These are phyloP conservation scores for Arthrocladium fulminans DNA, from an alignment of 2,329 filamentous ascomycete species.

Conservation along the genomic window DNA sequence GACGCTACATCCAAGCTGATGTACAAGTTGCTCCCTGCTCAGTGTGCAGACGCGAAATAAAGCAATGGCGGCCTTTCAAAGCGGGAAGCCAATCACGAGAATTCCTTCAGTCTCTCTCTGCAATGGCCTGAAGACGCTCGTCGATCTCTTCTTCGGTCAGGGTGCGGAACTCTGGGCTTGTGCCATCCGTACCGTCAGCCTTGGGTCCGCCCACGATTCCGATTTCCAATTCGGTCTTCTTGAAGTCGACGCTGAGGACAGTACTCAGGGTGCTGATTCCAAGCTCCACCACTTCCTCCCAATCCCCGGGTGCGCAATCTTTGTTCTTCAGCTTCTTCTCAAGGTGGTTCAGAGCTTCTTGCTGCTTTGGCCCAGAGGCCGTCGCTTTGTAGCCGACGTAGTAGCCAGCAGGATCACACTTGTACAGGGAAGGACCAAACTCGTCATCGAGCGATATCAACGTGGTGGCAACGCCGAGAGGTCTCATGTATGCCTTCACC, in stretches of 20 bases:
- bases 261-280: constrained; percentile 93
- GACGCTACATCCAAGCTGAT: background rate
- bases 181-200: constrained; percentile 72
- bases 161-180: constrained; percentile 69
- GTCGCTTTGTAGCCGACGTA: constrained; percentile 98
- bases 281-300: constrained; percentile 96
- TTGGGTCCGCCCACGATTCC: constrained; percentile 88
- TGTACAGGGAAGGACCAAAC: constrained; percentile 89
- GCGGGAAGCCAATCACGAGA: background rate
- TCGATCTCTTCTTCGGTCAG: constrained; percentile 98
- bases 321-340: constrained; percentile 99
- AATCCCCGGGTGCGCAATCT: constrained; percentile 80
- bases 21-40: background rate
- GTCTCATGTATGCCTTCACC: constrained; percentile 84
- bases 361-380: constrained; percentile 92
- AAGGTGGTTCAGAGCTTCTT: constrained; percentile 94
- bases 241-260: constrained; percentile 97
- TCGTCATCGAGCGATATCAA: constrained; percentile 91
- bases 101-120: constrained; percentile 74
- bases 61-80: background rate
- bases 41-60: background rate
- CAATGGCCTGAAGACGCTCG: constrained; percentile 93
- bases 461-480: constrained; percentile 89
- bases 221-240: constrained; percentile 97
- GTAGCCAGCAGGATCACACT: constrained; percentile 96